Conservation (phyloP, 164 flowering plant species). For the Dillenia suffruticosa region DNA sequence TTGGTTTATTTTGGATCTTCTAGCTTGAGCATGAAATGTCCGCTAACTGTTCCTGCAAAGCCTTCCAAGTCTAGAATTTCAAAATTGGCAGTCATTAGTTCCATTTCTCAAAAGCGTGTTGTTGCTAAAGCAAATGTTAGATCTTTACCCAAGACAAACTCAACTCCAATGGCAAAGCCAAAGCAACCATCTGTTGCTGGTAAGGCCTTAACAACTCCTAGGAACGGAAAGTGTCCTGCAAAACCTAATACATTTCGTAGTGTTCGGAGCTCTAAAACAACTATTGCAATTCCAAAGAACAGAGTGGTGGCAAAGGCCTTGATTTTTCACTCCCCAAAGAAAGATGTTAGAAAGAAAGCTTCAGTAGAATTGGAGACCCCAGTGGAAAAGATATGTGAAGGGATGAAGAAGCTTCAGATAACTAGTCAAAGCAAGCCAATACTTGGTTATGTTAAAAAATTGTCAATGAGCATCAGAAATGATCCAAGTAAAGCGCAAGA, state of each 20-base stretch:
- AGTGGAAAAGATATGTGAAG: slow-evolving; percentile 38
- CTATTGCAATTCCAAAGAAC: slow-evolving; percentile 24
- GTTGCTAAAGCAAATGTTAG: slow-evolving; percentile 33
- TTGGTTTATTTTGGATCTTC: slow-evolving; percentile 5
- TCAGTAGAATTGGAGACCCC: slow-evolving; percentile 39
- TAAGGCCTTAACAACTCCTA: slow-evolving; percentile 76
- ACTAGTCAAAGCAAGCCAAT: slow-evolving; percentile 33
- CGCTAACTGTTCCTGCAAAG: slow-evolving; percentile 82
- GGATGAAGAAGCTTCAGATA: slow-evolving; percentile 63
- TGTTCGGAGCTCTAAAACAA: slow-evolving; percentile 41
- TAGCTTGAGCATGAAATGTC: slow-evolving; percentile 57
- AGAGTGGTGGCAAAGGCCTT: slow-evolving; percentile 56
- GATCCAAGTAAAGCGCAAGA: slow-evolving; percentile 14
- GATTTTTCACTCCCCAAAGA: slow-evolving; percentile 70
- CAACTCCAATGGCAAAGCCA: slow-evolving; percentile 45
- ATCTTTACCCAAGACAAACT: slow-evolving; percentile 25
- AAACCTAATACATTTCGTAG: slow-evolving; percentile 47
- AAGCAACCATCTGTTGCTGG: slow-evolving; percentile 31
- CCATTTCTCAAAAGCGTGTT: slow-evolving; percentile 39
- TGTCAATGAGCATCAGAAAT: slow-evolving; percentile 12
- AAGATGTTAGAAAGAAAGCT: slow-evolving; percentile 29
- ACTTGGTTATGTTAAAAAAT: slow-evolving; percentile 20
- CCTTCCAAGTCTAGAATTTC: slow-evolving; percentile 60
- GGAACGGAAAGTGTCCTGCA: slow-evolving; percentile 32
- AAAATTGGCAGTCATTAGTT: slow-evolving; percentile 47